Evolutionary conservation across 176 grass and related monocot genomes (phyloP).

Genomic region (Chloris gayana): DNA sequence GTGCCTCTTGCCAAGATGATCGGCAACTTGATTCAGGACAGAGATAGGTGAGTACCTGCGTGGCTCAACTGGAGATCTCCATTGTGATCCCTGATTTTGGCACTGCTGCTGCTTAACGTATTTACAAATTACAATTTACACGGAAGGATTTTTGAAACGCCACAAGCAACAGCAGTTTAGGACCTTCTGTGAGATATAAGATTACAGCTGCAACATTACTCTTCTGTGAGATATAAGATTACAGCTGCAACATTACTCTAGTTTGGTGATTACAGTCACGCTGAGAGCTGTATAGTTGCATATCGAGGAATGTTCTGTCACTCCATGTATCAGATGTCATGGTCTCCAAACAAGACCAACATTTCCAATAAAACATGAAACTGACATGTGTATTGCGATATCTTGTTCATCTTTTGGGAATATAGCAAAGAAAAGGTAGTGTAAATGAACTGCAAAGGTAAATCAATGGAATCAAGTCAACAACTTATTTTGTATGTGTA

Average conservation of each 20-base stretch:
- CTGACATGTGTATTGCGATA: not conserved
- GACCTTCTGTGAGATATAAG: slow-evolving; percentile 15
- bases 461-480: slow-evolving; percentile 9
- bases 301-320: slow-evolving; percentile 6
- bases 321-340: slow-evolving; percentile 34
- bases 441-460: not conserved
- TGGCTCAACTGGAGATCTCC: slow-evolving; percentile 22
- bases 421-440: not conserved
- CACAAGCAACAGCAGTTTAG: slow-evolving; percentile 31
- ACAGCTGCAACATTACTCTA: slow-evolving; percentile 9
- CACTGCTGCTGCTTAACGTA: slow-evolving; percentile 16
- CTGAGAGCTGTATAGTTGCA: slow-evolving; percentile 42
- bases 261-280: not conserved
- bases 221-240: slow-evolving; percentile 21
- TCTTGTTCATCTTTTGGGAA: not conserved
- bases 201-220: slow-evolving; percentile 18
- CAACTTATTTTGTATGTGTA: not conserved
- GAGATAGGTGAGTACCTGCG: slow-evolving; percentile 53
- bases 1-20: slow-evolving; percentile 87
- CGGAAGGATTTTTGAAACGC: slow-evolving; percentile 30
- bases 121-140: slow-evolving; percentile 40
- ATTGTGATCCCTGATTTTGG: slow-evolving; percentile 50
- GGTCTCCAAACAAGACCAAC: slow-evolving; percentile 25
- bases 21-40: slow-evolving; percentile 85
- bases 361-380: not conserved